A percentile compares a stretch with the other conserved stretches of the same genome.
Evolutionary conservation across 2,329 filamentous ascomycete genomes (phyloP).

Genomic region (Scorias spongiosa): DNA sequence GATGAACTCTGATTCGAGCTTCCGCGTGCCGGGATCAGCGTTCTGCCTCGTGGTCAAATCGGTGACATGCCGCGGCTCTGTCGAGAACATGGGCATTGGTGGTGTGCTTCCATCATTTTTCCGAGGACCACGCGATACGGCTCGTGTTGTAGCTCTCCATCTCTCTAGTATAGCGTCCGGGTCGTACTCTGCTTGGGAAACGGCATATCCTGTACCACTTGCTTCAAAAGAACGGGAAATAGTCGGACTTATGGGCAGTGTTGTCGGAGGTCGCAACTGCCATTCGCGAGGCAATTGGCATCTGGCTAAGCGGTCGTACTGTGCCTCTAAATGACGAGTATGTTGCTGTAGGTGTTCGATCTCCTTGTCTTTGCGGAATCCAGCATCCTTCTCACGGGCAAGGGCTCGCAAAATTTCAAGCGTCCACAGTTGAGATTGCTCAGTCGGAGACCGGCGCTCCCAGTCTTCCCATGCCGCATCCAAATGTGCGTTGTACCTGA

Average conservation of each 20-base stretch:
- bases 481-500: constrained; percentile 58
- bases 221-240: neutral
- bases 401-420: constrained; percentile 32
- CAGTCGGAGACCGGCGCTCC: constrained; percentile 44
- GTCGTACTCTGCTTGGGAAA: constrained; percentile 12
- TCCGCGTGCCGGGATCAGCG: neutral
- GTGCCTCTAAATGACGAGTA: constrained; percentile 25
- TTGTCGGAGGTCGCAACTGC: constrained; percentile 19
- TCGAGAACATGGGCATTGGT: neutral
- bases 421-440: constrained; percentile 30
- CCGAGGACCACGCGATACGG: constrained; percentile 8
- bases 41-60: constrained; percentile 2
- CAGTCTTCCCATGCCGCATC: constrained; percentile 66
- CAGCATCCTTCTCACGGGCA: constrained; percentile 24
- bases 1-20: constrained; percentile 11
- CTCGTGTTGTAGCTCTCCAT: constrained; percentile 14
- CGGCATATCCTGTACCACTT: constrained; percentile 1
- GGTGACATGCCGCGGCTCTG: constrained; percentile 1
- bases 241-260: constrained; percentile 18
- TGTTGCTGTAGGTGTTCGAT: constrained; percentile 27
- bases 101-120: neutral
- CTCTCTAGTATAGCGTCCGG: constrained; percentile 14
- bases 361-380: constrained; percentile 22
- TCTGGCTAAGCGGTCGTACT: constrained; percentile 19
- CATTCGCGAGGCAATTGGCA: constrained; percentile 21